phyloP scores from a whole-genome alignment of 1,139 yeast species.

The Geotrichum aggregatum region DNA sequence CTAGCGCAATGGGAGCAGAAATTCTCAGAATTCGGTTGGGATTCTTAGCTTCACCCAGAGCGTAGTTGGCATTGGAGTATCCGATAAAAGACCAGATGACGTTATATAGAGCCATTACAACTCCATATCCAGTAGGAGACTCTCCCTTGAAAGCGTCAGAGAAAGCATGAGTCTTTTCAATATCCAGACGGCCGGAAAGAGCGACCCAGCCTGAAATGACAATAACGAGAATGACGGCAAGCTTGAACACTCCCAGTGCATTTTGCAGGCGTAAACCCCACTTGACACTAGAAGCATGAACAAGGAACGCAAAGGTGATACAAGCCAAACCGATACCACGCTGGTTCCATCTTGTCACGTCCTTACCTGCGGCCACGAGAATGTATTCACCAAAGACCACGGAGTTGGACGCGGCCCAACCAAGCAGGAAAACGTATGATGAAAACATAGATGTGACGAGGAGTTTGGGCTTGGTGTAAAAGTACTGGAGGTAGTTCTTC shows the following conservation, averaged over 20 bases:
- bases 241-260: slow-evolving; percentile 64
- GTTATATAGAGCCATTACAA: slow-evolving; percentile 72
- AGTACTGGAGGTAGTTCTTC: slow-evolving; percentile 73
- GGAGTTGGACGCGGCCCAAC: slow-evolving; percentile 81
- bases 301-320: slow-evolving; percentile 63
- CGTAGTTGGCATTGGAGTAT: slow-evolving; percentile 65
- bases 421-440: slow-evolving; percentile 67
- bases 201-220: slow-evolving; percentile 80
- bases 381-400: slow-evolving; percentile 49
- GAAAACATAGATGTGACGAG: slow-evolving; percentile 73
- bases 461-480: slow-evolving; percentile 64
- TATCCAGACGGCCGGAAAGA: slow-evolving; percentile 57
- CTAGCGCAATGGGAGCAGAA: slow-evolving; percentile 69
- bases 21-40: slow-evolving; percentile 64
- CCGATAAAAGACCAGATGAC: slow-evolving; percentile 70
- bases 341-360: slow-evolving; percentile 68
- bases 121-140: slow-evolving; percentile 67
- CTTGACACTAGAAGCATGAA: slow-evolving; percentile 60
- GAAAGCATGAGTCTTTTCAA: slow-evolving; percentile 55
- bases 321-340: slow-evolving; percentile 73
- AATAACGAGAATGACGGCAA: slow-evolving; percentile 62
- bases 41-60: slow-evolving; percentile 70
- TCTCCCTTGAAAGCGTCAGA: slow-evolving; percentile 56
- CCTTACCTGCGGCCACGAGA: slow-evolving; percentile 66
- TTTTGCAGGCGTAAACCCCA: slow-evolving; percentile 67